These are phyloP conservation scores for Colletotrichum truncatum DNA, from an alignment of 2,329 filamentous ascomycete genomes.

Conservation along the genomic window DNA sequence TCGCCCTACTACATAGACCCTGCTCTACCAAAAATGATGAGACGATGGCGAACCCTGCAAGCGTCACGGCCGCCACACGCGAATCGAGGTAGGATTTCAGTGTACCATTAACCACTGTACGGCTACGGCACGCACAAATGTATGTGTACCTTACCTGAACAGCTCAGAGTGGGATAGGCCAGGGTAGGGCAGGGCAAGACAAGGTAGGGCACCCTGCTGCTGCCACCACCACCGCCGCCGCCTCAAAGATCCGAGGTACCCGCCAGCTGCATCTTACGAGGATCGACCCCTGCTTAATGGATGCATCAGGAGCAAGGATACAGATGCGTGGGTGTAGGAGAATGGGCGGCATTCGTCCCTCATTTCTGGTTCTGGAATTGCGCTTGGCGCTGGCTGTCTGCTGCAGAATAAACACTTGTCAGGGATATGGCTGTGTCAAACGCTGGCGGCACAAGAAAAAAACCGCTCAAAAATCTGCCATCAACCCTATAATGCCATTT, in stretches of 20 bases:
- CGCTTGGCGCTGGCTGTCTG: conserved; percentile 23
- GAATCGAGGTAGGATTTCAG: conserved; percentile 19
- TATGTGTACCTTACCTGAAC: conserved; percentile 11
- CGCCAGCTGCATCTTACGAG: conserved; percentile 25
- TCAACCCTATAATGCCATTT: neutral
- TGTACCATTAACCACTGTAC: neutral
- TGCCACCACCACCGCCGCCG: conserved; percentile 1
- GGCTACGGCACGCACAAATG: conserved; percentile 7
- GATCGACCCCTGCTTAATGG: conserved; percentile 16
- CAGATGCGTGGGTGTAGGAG: conserved; percentile 16
- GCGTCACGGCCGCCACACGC: conserved; percentile 20
- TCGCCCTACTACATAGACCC: neutral
- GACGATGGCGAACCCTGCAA: conserved; percentile 25
- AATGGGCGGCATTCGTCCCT: conserved; percentile 24
- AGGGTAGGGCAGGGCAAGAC: conserved; percentile 10
- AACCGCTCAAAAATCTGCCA: conserved; percentile 19
- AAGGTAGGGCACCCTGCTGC: conserved; percentile 23
- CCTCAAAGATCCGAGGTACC: conserved; percentile 29
- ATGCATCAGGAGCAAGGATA: conserved; percentile 17
- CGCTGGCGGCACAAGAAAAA: conserved; percentile 3
- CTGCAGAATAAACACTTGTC: conserved; percentile 23
- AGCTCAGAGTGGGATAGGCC: neutral
- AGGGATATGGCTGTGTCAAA: conserved; percentile 18
- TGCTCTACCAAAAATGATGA: conserved; percentile 19
- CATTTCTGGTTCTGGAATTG: conserved; percentile 19